Evolutionary conservation across 768 basidiomycete species (phyloP), one percentile per base, ranked within the genome.

Genomic region (Rhodosporidiobolus sp.): DNA sequence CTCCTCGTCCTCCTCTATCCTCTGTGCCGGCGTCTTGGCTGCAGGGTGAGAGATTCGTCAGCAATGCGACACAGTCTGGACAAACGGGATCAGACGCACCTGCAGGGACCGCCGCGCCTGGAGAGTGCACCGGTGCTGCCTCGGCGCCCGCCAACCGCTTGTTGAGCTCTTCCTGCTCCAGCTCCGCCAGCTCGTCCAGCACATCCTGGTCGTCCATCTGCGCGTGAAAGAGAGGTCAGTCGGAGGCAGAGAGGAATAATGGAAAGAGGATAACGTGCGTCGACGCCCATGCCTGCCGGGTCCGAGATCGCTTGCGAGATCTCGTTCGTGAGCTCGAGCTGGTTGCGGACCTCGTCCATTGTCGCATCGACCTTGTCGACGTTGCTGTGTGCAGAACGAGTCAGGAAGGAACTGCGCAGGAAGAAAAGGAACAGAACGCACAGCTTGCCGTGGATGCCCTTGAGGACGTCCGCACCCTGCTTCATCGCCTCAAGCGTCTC

Each of bases 401-500:
- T 50, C 59, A 69, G 60, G 43, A 28, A 34, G 26, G 34, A 8
- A 38, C 38, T 16, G 32, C n/a, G 30, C 34, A 11, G 9, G 30
- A 4, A 19, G 22, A 1, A 59, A 35, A 7, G 45, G 11, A 38
- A 16, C 22, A 26, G 16, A 11, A 88, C 93, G 80, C 73, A 96
- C 94, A 96, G 85, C 79, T 88, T 88, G 56, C 88, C 88, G 77
- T 98, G 95, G 65, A 98, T 96, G 59, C 87, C 85, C 82, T 89
- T 89, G 81, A 98, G 86, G 35, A 90, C 96, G 72, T 89, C 88
- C 0, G 93, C 86, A 49, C 91, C 95, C 81, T 90, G 90, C 89
- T 94, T 96, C 91, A 99, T 96, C 35, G 91, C 94, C 30, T 87
- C 84, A 90, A 99, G 92, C 22, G 94, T 97, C 85, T 97, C 94